phyloP scores from a whole-genome alignment of 2,329 filamentous ascomycete genomes.

The Fusarium poae region DNA sequence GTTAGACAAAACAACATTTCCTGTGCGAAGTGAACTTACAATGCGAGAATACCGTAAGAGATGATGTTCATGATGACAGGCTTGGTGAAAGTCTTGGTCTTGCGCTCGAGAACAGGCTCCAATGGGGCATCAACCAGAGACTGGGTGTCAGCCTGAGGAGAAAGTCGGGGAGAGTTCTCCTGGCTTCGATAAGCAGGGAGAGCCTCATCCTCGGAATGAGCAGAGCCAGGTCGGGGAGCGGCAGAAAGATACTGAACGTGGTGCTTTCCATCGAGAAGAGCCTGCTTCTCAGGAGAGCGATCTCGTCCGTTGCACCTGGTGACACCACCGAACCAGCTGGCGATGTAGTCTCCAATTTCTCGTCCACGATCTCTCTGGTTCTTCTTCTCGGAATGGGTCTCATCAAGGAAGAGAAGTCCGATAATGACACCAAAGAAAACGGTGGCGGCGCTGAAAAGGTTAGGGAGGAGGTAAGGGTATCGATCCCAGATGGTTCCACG shows the following conservation, averaged over 20 bases:
- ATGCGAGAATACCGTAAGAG: slow-evolving; percentile 91
- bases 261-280: slow-evolving; percentile 72
- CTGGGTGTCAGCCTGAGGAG: slow-evolving; percentile 48
- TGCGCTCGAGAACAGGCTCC: slow-evolving; percentile 34
- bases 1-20: slow-evolving; percentile 20
- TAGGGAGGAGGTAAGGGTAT: slow-evolving; percentile 92
- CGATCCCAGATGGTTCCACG: slow-evolving; percentile 82
- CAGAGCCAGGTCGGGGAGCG: slow-evolving; percentile 18
- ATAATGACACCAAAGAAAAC: slow-evolving; percentile 81
- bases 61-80: slow-evolving; percentile 90
- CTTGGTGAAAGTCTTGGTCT: slow-evolving; percentile 77
- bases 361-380: slow-evolving; percentile 79
- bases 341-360: slow-evolving; percentile 80
- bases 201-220: slow-evolving; percentile 61
- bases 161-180: slow-evolving; percentile 66
- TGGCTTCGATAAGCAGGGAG: slow-evolving; percentile 77
- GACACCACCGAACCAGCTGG: slow-evolving; percentile 57
- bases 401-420: slow-evolving; percentile 89
- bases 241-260: slow-evolving; percentile 70
- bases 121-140: slow-evolving; percentile 31
- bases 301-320: slow-evolving; percentile 53
- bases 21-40: slow-evolving; percentile 72
- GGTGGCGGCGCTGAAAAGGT: slow-evolving; percentile 87
- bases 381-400: slow-evolving; percentile 90
- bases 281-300: slow-evolving; percentile 67